Evolutionary conservation across 495 filamentous ascomycete species (phyloP).

Genomic region (Aspergillus nidulans): DNA sequence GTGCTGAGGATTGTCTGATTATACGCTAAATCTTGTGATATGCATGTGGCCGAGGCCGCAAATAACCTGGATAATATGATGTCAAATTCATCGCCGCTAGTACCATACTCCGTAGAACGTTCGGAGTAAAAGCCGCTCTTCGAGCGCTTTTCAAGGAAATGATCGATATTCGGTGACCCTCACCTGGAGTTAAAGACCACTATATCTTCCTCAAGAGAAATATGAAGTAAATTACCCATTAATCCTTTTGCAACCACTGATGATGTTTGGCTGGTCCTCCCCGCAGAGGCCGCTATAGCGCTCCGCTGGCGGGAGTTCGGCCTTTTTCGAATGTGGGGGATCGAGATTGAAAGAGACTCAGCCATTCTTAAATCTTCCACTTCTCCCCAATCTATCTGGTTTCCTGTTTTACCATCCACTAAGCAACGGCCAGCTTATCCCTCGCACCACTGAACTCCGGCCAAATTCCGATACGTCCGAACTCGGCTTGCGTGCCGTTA

Average conservation of each 20-base stretch:
- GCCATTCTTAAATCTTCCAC: background rate
- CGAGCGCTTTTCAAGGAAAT: background rate
- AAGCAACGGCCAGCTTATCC: slow-evolving; percentile 3
- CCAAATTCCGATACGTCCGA: slow-evolving; percentile 37
- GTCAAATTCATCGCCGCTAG: background rate
- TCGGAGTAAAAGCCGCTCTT: slow-evolving; percentile 1
- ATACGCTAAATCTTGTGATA: too few species aligned
- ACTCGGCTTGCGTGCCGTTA: slow-evolving; percentile 10
- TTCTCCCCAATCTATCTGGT: background rate
- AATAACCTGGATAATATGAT: background rate
- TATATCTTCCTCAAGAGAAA: background rate
- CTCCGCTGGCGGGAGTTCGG: background rate
- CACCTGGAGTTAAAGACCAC: background rate
- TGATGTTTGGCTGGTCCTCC: background rate
- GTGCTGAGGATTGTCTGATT: too few species aligned
- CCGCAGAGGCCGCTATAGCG: background rate
- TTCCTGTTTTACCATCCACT: background rate
- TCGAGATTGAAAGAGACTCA: background rate
- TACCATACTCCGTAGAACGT: too few species aligned
- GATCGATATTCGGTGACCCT: background rate
- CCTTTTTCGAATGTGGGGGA: slow-evolving; percentile 1
- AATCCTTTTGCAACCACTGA: background rate
- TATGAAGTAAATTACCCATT: too few species aligned
- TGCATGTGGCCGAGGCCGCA: background rate
- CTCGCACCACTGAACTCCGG: background rate